These are phyloP conservation scores for Clathrospora elynae DNA, from an alignment of 2,329 filamentous ascomycete genomes.

Conservation along the genomic window DNA sequence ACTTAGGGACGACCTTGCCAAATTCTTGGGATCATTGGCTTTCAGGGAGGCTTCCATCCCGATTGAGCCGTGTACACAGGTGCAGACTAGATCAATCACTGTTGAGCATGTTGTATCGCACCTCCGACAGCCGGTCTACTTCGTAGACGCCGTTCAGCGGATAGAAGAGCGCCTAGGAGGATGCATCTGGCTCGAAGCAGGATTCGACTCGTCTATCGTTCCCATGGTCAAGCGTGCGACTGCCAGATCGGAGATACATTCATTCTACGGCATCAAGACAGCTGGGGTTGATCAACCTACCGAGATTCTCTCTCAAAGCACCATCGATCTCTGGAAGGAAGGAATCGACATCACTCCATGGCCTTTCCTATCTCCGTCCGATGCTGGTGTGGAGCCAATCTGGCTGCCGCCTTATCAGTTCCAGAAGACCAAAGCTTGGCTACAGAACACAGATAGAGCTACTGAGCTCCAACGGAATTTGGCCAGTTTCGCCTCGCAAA, in stretches of 20 bases:
- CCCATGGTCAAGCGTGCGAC: constrained; percentile 40
- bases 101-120: constrained; percentile 37
- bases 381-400: constrained; percentile 4
- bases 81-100: neutral
- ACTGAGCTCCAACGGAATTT: constrained; percentile 4
- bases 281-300: constrained; percentile 15
- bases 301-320: constrained; percentile 32
- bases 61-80: constrained; percentile 10
- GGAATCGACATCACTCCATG: constrained; percentile 49
- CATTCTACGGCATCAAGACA: constrained; percentile 5
- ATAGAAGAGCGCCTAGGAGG: constrained; percentile 37
- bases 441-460: constrained; percentile 17
- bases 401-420: constrained; percentile 42
- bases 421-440: constrained; percentile 29
- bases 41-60: constrained; percentile 10
- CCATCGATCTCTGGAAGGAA: constrained; percentile 49
- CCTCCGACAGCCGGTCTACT: constrained; percentile 54
- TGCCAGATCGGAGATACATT: constrained; percentile 2
- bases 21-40: constrained; percentile 1
- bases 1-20: constrained; percentile 24
- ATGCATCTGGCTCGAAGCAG: constrained; percentile 31
- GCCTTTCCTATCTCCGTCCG: constrained; percentile 48
- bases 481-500: neutral
- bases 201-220: constrained; percentile 28
- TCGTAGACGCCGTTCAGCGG: constrained; percentile 51